Base-by-base conservation (phyloP, 2,329 filamentous ascomycete genomes). In the Hypoxylon sp. region DNA sequence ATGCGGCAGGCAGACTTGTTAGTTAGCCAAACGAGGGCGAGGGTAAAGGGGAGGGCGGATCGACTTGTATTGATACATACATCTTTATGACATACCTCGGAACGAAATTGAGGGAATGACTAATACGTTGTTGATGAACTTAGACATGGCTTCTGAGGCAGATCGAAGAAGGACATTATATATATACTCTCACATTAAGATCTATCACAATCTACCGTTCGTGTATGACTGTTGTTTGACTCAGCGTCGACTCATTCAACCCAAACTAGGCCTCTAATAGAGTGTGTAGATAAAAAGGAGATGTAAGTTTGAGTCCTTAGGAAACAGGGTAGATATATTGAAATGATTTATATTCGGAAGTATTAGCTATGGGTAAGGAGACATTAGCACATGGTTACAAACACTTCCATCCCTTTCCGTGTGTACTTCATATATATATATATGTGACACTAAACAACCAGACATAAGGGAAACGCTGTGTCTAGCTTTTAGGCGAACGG, bases 111-210 rank as follows among this genome's bases (percentile, higher is more conserved):
- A n/a, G 26, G 66, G 53, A 50, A 63, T 39, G 37, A 59, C 22
- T 60, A 66, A 50, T 66, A 61, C 50, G 52, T 60, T 39, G 46
- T 55, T 42, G 52, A 58, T 42, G 53, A 47, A 44, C 14, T 37
- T 54, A 59, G 59, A 63, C 33, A 66, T n/a, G 29, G 8, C 24
- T 44, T 53, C 44, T 37, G 59, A 61, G 59, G 61, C 57, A 65
- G 57, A 60, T 58, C 53, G 50, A 52, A 57, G 47, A 51, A 48
- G 62, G 57, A 60, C 52, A 58, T 63, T 39, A 47, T 47, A 55
- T 54, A 26, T 50, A 60, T 58, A 39, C 55, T 59, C 46, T 52
- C 26, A 31, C 48, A 50, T 22, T 50, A 42, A 47, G 24, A 61
- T 55, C 10, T 39, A 58, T 33, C 13, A 10, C 22, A 51, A 46